Evolutionary conservation across 2,329 filamentous ascomycete genomes (phyloP), one percentile per base, ranked within the genome.

Genomic region (Xenoacremonium recifei): DNA sequence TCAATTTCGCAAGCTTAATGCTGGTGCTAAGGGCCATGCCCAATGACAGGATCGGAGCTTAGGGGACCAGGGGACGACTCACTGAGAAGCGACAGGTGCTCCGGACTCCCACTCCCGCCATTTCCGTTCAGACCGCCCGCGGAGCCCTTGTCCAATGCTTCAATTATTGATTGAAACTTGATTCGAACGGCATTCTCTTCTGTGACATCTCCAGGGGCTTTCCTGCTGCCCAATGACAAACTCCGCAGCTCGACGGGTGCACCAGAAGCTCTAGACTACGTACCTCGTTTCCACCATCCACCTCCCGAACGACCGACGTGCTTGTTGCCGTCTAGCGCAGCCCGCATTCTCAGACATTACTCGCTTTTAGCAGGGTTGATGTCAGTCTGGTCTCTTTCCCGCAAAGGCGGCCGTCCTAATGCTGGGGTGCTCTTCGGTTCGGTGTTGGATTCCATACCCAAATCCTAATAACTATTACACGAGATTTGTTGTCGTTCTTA

Each of bases 161-260:
- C 23, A 7, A 27, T 27, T 27, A 9, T 34, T 34, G 16, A 10
- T 7, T 6, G 32, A n/a, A n/a, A n/a, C n/a, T n/a, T 34, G 16
- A 19, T 5, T 18, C 32, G 16, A n/a, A 15, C 9, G 29, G 29
- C 6, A 10, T 15, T 16, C 15, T 32, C 9, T 32, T 16, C 9
- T 10, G 29, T 6, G 6, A 32, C 34, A 33, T 37, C 23, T 30
- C 35, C 49, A 17, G 15, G 7, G 21, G 23, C 25, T 46, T 48
- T 32, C 51, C 30, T 55, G 51, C 52, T 50, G 49, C 41, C 39
- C 40, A 33, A 30, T 40, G 54, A 37, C 53, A 52, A 52, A 56
- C 54, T 49, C 45, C 23, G 23, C 13, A 7, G 23, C 23, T 50
- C 50, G 47, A 44, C 54, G 50, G 50, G 47, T 42, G 49, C 49